A percentile compares a stretch with the other conserved stretches of the same genome.
These are phyloP conservation scores for Pseudocercospora fijiensis DNA, from an alignment of 2,329 filamentous ascomycete species.

Conservation along the genomic window DNA sequence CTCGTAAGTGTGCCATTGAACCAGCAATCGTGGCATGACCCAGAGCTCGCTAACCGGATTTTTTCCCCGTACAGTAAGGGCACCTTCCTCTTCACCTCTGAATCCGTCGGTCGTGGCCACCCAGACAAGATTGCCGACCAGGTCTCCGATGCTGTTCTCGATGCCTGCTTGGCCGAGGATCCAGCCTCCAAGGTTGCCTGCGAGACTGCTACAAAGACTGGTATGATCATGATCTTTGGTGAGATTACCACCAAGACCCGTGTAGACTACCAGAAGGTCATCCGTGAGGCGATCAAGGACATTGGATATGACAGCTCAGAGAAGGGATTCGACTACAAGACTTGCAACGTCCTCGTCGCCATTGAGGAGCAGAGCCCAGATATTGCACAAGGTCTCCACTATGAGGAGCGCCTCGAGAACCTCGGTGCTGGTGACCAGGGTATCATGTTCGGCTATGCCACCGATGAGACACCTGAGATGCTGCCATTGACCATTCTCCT, in stretches of 20 bases:
- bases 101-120: constrained; percentile 49
- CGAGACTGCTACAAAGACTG: constrained; percentile 99
- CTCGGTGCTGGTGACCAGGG: constrained; percentile 99
- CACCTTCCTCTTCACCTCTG: constrained; percentile 48
- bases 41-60: constrained; percentile 16
- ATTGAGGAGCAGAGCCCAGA: constrained; percentile 99
- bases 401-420: constrained; percentile 95
- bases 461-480: constrained; percentile 96
- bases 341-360: constrained; percentile 94
- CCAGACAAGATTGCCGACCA: constrained; percentile 63
- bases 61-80: constrained; percentile 22
- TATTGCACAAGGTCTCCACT: constrained; percentile 98
- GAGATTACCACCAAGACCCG: constrained; percentile 97
- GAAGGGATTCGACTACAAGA: constrained; percentile 99
- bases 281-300: constrained; percentile 92
- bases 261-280: constrained; percentile 97
- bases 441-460: constrained; percentile 99
- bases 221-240: constrained; percentile 98
- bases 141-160: constrained; percentile 96
- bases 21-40: not conserved
- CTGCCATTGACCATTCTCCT: constrained; percentile 91
- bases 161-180: constrained; percentile 92
- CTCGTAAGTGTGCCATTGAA: constrained; percentile 21
- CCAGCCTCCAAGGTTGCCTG: constrained; percentile 98
- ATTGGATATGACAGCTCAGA: constrained; percentile 96